Conservation (phyloP, 306 rosid genomes). For the Carpinus viminea region DNA sequence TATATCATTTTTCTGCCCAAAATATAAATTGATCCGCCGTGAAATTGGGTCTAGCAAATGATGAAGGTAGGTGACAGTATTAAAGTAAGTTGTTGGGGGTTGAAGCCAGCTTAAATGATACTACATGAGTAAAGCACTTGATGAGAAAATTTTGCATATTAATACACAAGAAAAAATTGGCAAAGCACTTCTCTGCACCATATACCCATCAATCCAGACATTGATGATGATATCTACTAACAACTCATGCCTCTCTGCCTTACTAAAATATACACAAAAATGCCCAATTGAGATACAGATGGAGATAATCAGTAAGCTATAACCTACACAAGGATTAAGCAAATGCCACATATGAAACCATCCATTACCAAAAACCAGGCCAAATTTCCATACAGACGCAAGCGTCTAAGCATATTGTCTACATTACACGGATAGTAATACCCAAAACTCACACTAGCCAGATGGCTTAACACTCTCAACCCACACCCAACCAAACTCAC, state of each 20-base stretch:
- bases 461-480: neutral
- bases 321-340: neutral
- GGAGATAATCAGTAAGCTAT: neutral
- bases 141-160: too few relatives aligned
- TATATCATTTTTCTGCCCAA: too few relatives aligned
- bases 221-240: neutral
- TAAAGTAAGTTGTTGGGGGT: neutral
- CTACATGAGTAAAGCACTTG: neutral
- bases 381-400: neutral
- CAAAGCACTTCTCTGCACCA: neutral
- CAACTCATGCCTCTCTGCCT: too few relatives aligned
- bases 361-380: neutral
- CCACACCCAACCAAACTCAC: neutral
- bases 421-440: neutral
- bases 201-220: neutral
- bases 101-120: neutral
- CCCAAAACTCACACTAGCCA: conserved; percentile 2
- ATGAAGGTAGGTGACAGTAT: neutral
- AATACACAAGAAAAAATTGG: too few relatives aligned
- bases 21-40: too few relatives aligned
- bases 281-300: neutral
- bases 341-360: neutral
- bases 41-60: neutral
- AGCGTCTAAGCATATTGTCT: neutral
- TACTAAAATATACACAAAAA: neutral